Evolutionary conservation across 73 alveolate genomes (phyloP).

Genomic region (Paramecium bursaria): DNA sequence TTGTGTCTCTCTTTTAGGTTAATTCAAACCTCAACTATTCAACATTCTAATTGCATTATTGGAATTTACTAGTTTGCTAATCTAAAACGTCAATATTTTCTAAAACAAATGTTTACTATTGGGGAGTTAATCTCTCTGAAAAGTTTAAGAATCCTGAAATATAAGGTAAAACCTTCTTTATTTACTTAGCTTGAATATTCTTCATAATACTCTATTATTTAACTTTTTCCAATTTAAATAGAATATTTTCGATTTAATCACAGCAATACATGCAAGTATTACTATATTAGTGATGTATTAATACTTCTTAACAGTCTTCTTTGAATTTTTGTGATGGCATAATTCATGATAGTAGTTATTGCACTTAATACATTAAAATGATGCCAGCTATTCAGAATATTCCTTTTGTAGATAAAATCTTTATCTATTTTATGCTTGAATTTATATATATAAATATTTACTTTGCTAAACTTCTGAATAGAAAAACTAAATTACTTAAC

Average conservation of each 20-base stretch:
- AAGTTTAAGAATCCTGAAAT: conserved; percentile 31
- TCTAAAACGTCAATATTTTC: conserved; percentile 41
- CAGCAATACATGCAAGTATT: too few relatives aligned
- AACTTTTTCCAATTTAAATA: conserved; percentile 25
- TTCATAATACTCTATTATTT: background rate
- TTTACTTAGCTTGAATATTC: background rate
- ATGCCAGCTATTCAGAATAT: too few relatives aligned
- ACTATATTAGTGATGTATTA: too few relatives aligned
- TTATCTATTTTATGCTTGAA: background rate
- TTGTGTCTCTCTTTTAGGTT: conserved; percentile 26
- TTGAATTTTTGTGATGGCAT: too few relatives aligned
- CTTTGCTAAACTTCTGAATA: background rate
- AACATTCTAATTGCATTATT: background rate
- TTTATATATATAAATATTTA: conserved; percentile 21
- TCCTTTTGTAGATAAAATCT: too few relatives aligned
- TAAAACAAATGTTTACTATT: conserved; percentile 17
- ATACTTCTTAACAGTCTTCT: too few relatives aligned
- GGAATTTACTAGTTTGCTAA: background rate
- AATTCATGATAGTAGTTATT: background rate
- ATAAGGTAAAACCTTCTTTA: conserved; percentile 39
- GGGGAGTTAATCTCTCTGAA: background rate
- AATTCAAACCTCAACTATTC: conserved; percentile 18
- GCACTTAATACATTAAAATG: conserved; percentile 58
- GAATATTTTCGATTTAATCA: too few relatives aligned
- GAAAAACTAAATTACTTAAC: background rate